A percentile compares a stretch with the other conserved stretches of the same genome.
These are phyloP conservation scores for Agapanthus africanus DNA, from an alignment of 106 monocot genomes.

Conservation along the genomic window DNA sequence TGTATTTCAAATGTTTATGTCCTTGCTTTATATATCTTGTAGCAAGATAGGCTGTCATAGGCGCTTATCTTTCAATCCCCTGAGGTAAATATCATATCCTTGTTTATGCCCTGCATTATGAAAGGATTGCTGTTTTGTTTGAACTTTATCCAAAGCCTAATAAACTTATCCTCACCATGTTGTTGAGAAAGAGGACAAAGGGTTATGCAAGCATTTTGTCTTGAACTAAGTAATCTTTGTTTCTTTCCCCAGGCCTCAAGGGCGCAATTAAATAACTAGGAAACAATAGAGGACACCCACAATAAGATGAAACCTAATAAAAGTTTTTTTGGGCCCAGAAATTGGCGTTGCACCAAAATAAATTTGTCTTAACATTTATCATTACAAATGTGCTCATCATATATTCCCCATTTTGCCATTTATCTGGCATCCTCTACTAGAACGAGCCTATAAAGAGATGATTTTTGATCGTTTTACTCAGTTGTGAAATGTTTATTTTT, in stretches of 20 bases:
- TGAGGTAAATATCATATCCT: background rate
- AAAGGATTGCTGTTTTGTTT: background rate
- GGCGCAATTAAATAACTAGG: background rate
- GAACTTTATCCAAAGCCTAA: background rate
- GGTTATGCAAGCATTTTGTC: background rate
- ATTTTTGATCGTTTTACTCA: background rate
- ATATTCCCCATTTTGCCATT: background rate
- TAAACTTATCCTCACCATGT: conserved; percentile 2
- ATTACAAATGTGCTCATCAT: background rate
- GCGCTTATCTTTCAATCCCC: no score
- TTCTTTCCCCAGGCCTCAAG: background rate
- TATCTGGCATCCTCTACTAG: background rate
- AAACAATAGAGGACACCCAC: background rate
- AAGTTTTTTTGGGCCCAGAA: background rate
- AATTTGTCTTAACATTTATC: background rate
- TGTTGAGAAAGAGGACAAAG: background rate
- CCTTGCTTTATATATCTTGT: background rate
- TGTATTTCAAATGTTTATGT: background rate
- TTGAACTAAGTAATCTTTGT: background rate
- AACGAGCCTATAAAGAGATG: background rate
- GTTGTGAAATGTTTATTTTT: background rate
- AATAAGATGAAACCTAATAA: background rate
- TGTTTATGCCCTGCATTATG: background rate
- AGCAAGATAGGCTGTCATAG: background rate
- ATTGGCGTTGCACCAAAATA: background rate